Base-by-base conservation (phyloP, 2,329 filamentous ascomycete genomes). In the Purpureocillium lavendulum region DNA sequence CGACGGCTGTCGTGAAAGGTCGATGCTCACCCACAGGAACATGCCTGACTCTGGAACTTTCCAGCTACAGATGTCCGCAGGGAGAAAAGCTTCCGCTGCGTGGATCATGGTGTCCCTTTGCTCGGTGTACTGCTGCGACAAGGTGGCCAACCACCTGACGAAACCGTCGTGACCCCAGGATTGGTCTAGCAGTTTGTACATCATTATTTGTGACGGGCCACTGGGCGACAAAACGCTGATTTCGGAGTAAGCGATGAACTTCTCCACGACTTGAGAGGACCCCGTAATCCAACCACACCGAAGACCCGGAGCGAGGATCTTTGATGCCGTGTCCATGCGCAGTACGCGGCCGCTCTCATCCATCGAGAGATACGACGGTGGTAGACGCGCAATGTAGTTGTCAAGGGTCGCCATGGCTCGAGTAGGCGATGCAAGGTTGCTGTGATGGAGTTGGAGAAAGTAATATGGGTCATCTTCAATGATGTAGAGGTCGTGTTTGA, bases 151-250 rank as follows among this genome's bases (percentile, higher is more conserved):
- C 88, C 88, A 96, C 52, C 82, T 73, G 28, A 95, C 61, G 55
- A 89, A 96, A 3, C 87, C 87, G n/a, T 73, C 70, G 55, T 96
- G 89, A 30, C 87, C 89, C 88, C 88, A 96, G 42, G 79, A 75
- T 60, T 90, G 84, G 47, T 95, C 88, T 3, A 96, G 69, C 15
- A 95, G 69, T 64, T 90, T 89, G 67, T 82, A 87, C 40, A 95
- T 65, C 13, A 87, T 67, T 13, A 88, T 67, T 64, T 94, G 87
- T 0, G 82, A 77, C 48, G 90, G 73, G 30, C 88, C 88, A 38
- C 77, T 79, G 1, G 89, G 86, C 30, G 82, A 84, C 58, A 94
- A 87, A 30, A 78, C 84, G 32, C 77, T 81, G 32, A 80, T 75
- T 61, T 95, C 88, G 43, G 79, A 77, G 62, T 89, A 84, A 30